Evolutionary conservation across 495 filamentous ascomycete species (phyloP), one percentile per base, ranked within the genome.

Genomic region (Cryomyces minteri): DNA sequence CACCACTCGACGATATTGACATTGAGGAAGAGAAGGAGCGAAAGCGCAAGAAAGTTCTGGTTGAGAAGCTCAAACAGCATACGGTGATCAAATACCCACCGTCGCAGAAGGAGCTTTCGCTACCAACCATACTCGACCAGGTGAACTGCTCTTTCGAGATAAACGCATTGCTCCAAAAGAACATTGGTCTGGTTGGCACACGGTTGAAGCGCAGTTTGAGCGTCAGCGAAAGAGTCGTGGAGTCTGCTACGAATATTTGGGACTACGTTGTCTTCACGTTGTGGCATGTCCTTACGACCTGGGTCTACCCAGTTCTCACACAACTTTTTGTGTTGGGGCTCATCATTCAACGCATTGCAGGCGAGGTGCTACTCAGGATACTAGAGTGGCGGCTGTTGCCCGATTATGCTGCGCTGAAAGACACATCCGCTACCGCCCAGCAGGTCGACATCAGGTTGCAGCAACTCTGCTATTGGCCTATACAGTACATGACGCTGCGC

Each of bases 381-480:
- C 66, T 96, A 39, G 90, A 96, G 57, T 96, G 86, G 85, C 76
- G 92, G 43, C 72, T 49, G 4, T 41, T 76, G 34, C 83, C 85
- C 4, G 76, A 81, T 48, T 78, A 80, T 41, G 80, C 84, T 32
- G 90, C 92, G 11, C 61, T 96, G 46, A 96, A 95, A 54, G 90
- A 99, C 60, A 77, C 95, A 10, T 94, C 87, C 33, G 90, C 90
- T 9, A 95, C 88, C 2, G 92, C 90, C n/a, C 90, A 96, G 58
- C 90, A 99, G 59, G 79, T 96, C 32, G 90, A 99, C 62, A 95
- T 99, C 53, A 83, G 90, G 4, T 72, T 99, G 12, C 88, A 95
- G 58, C 90, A 99, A 56, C 96, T 96, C 60, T 96, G 90, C 62
- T 99, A 96, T 59, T 96, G 87, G 88, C 92, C 88, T 4, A 84